phyloP scores from a whole-genome alignment of 805 yeast species.

The Maudiozyma saulgeensis region DNA sequence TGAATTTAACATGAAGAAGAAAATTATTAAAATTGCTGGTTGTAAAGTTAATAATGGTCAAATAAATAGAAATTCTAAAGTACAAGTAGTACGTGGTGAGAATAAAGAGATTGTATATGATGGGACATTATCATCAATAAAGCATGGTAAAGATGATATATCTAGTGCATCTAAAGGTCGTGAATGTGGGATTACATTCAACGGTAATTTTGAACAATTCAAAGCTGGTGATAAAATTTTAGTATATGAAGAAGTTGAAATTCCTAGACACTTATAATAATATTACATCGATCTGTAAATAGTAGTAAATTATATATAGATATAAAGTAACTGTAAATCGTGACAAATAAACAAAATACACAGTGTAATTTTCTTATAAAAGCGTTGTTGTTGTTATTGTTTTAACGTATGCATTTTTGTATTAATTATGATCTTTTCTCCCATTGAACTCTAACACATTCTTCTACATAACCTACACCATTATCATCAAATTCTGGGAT shows the following conservation, averaged over 20 bases:
- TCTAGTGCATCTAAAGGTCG: slow-evolving; percentile 69
- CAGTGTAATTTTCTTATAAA: no score
- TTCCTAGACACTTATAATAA: slow-evolving; percentile 41
- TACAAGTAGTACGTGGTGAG: slow-evolving; percentile 46
- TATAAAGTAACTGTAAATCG: neutral
- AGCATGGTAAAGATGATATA: slow-evolving; percentile 74
- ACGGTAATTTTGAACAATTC: slow-evolving; percentile 50
- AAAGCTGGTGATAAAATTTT: slow-evolving; percentile 69
- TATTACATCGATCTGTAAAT: neutral
- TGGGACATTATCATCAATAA: slow-evolving; percentile 64
- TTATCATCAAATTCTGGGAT: slow-evolving; percentile 47
- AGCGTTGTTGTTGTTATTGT: no score
- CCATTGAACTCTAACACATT: slow-evolving; percentile 83
- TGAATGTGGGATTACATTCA: slow-evolving; percentile 82
- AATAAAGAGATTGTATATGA: slow-evolving; percentile 35
- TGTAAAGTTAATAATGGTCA: slow-evolving; percentile 68
- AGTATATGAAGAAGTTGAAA: slow-evolving; percentile 55
- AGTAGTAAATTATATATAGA: neutral
- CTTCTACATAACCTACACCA: slow-evolving; percentile 72
- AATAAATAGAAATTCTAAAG: slow-evolving; percentile 47
- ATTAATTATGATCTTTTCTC: slow-evolving; percentile 32
- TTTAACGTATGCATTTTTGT: neutral
- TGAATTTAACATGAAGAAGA: slow-evolving; percentile 54
- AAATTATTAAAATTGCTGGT: slow-evolving; percentile 67
- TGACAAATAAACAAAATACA: neutral